Evolutionary conservation across 441 rosid genomes (phyloP), one percentile per base, ranked within the genome.

Genomic region (Pelargonium myrrhifolium): DNA sequence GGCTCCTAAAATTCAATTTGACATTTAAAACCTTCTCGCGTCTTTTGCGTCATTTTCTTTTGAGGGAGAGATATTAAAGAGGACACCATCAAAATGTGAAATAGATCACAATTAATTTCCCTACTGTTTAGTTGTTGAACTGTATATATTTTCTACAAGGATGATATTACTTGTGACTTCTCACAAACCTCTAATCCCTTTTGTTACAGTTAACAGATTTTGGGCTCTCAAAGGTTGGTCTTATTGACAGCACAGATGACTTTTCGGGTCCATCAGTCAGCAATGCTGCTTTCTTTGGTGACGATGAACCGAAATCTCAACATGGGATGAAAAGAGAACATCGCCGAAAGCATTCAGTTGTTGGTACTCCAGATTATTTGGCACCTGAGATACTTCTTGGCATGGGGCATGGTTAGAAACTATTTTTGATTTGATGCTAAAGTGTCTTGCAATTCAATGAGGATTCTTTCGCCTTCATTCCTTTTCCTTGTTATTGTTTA

Each of bases 351-450:
- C 89, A 85, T 79, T 79, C 92, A 26, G 97, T 87, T 58, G 88
- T 83, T 70, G 98, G 99, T 59, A 92, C 99, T 59, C 99, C 98
- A 39, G 99, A 95, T 80, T 94, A 92, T 85, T 82, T 94, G 80
- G 99, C 99, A 68, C 98, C 99, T 24, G 99, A 92, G 81, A 92
- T 95, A 75, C 99, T 95, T 80, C 97, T 95, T 67, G 99, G 98
- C 82, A 89, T 83, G 87, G 99, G 96, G 76, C 98, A 92, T 72
- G 95, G 99, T 94, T 71, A 61, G 87, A 74, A 69, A 53, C 72
- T 68, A 68, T n/a, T 51, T 61, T 62, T 45, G 37, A 55, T 64
- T 61, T 9, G 62, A 18, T 62, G n/a, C 58, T 67, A 58, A 20
- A 53, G 69, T 4, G 64, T 10, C 20, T 14, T 15, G 53, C 28